Percentiles rank a stretch among this genome's conserved stretches.
Conservation (phyloP, 1,139 yeast genomes). For the Debaryomycetaceae sp. region DNA sequence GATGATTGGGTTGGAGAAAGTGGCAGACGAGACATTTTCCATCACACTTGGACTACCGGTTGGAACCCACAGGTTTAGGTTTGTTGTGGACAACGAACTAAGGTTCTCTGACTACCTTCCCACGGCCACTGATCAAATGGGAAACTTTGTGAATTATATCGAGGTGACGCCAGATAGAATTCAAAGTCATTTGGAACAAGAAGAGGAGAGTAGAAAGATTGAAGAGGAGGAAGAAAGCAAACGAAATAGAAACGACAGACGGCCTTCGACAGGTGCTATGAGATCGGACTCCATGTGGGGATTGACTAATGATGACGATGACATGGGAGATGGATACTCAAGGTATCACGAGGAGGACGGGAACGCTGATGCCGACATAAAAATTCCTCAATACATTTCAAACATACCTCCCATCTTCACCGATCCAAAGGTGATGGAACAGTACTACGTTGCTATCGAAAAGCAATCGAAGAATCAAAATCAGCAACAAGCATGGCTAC, state of each 20-base stretch:
- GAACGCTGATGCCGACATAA: slow-evolving; percentile 11
- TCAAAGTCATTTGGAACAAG: slow-evolving; percentile 23
- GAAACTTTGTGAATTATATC: slow-evolving; percentile 47
- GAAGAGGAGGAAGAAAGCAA: slow-evolving; percentile 15
- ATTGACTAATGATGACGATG: slow-evolving; percentile 61
- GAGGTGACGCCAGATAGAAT: slow-evolving; percentile 46
- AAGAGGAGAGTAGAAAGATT: slow-evolving; percentile 14
- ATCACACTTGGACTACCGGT: slow-evolving; percentile 46
- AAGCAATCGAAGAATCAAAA: slow-evolving; percentile 61
- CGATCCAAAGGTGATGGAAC: slow-evolving; percentile 62
- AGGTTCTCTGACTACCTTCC: slow-evolving; percentile 46
- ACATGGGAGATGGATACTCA: slow-evolving; percentile 77
- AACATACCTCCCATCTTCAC: slow-evolving; percentile 89
- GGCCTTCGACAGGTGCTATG: slow-evolving; percentile 20
- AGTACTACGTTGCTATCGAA: slow-evolving; percentile 69
- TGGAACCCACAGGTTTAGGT: slow-evolving; percentile 47
- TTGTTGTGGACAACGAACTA: slow-evolving; percentile 47
- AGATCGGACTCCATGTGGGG: slow-evolving; percentile 54
- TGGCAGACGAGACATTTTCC: slow-evolving; percentile 35
- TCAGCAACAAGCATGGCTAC: slow-evolving; percentile 68
- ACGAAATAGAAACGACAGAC: slow-evolving; percentile 14
- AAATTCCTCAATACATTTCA: slow-evolving; percentile 46
- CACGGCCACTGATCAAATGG: slow-evolving; percentile 52
- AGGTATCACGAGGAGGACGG: slow-evolving; percentile 65
- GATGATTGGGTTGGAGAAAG: slow-evolving; percentile 51